Conservation (phyloP, 2,329 filamentous ascomycete genomes). For the Pseudopithomyces chartarum region DNA sequence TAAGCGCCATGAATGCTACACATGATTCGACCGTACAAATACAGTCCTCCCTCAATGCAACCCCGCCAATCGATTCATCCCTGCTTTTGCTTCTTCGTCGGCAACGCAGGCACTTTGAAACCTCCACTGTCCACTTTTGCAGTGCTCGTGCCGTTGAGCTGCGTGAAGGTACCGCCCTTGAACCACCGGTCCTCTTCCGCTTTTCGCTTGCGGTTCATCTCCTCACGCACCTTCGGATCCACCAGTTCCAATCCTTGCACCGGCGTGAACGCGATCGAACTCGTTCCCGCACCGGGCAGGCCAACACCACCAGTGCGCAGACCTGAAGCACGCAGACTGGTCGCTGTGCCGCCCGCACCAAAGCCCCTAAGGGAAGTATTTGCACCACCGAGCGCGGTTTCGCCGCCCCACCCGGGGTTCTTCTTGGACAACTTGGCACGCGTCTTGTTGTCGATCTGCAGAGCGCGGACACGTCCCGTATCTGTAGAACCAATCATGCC, state of each 20-base stretch:
- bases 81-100: slow-evolving; percentile 67
- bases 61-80: neutral
- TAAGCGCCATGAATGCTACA: slow-evolving; percentile 6
- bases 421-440: slow-evolving; percentile 92
- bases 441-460: slow-evolving; percentile 91
- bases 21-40: neutral
- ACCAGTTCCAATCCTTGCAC: slow-evolving; percentile 94
- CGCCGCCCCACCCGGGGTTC: slow-evolving; percentile 91
- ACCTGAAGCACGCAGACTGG: slow-evolving; percentile 77
- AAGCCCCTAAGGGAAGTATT: slow-evolving; percentile 78
- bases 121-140: slow-evolving; percentile 61
- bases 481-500: slow-evolving; percentile 93
- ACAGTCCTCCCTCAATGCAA: neutral
- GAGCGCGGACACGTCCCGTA: slow-evolving; percentile 84
- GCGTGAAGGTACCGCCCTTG: slow-evolving; percentile 95
- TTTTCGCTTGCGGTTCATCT: slow-evolving; percentile 87
- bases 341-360: slow-evolving; percentile 67
- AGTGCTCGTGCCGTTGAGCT: slow-evolving; percentile 60
- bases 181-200: slow-evolving; percentile 97
- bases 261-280: slow-evolving; percentile 90
- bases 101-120: slow-evolving; percentile 83
- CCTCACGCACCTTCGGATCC: slow-evolving; percentile 86
- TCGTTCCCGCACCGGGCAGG: slow-evolving; percentile 69
- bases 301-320: slow-evolving; percentile 83
- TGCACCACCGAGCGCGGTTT: slow-evolving; percentile 54